Conservation (phyloP, 2,329 filamentous ascomycete species). For the Fusarium scirpi region DNA sequence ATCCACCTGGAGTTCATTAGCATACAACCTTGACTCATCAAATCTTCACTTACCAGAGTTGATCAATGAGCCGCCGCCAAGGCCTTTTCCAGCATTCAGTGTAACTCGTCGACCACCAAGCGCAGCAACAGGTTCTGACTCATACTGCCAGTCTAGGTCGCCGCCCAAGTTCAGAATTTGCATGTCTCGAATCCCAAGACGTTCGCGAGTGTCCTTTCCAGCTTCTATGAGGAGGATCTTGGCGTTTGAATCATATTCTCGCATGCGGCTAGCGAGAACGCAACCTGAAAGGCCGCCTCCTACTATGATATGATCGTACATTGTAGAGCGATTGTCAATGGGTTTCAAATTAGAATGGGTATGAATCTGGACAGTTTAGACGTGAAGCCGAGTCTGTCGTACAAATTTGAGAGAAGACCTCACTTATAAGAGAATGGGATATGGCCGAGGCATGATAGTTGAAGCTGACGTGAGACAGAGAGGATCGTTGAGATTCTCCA, state of each 20-base stretch:
- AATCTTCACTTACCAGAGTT: conserved; percentile 50
- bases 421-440: not conserved
- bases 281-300: conserved; percentile 52
- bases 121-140: conserved; percentile 48
- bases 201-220: conserved; percentile 46
- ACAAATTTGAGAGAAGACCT: not conserved
- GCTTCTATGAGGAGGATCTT: conserved; percentile 56
- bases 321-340: not conserved
- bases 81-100: conserved; percentile 53
- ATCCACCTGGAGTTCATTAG: conserved; percentile 46
- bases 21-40: fast-evolving
- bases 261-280: conserved; percentile 50
- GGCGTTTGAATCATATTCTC: conserved; percentile 27
- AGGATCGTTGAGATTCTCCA: not conserved
- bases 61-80: conserved; percentile 56
- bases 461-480: conserved; percentile 13
- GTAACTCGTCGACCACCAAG: conserved; percentile 43
- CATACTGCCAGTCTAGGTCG: conserved; percentile 53
- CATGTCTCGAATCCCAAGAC: conserved; percentile 35
- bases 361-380: fast-evolving
- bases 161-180: conserved; percentile 46
- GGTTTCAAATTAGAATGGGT: fast-evolving
- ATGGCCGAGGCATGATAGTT: not conserved
- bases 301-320: conserved; percentile 48
- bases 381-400: not conserved